phyloP scores from a whole-genome alignment of 2,329 filamentous ascomycete genomes.

The Penicillium sp. region DNA sequence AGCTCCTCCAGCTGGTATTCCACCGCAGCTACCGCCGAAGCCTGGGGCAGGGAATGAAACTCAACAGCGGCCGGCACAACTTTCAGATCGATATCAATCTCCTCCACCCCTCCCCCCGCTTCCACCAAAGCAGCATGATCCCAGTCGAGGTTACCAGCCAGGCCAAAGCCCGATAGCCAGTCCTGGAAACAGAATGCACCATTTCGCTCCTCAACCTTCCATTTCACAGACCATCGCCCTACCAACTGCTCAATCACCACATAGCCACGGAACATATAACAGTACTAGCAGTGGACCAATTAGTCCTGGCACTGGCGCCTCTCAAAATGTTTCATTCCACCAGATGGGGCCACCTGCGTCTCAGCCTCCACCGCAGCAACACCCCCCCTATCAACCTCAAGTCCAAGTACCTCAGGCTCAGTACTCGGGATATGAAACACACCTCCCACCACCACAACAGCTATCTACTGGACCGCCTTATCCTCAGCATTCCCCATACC shows the following conservation, averaged over 20 bases:
- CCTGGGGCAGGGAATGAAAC: constrained; percentile 28
- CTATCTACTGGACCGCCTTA: constrained; percentile 28
- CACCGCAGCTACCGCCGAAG: constrained; percentile 45
- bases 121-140: constrained; percentile 37
- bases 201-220: constrained; percentile 13
- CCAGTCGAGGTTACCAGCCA: constrained; percentile 17
- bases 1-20: constrained; percentile 23
- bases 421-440: constrained; percentile 26
- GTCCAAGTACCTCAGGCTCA: constrained; percentile 8
- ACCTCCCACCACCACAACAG: constrained; percentile 32
- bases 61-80: constrained; percentile 20
- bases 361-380: constrained; percentile 23
- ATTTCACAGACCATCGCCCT: constrained; percentile 9
- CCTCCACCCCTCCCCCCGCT: constrained; percentile 44
- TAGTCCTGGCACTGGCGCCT: constrained; percentile 1
- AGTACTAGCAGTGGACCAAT: constrained; percentile 17
- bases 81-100: constrained; percentile 32
- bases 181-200: constrained; percentile 19
- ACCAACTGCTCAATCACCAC: not conserved
- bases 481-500: constrained; percentile 35
- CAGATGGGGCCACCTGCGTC: constrained; percentile 14
- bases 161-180: constrained; percentile 14
- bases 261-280: constrained; percentile 15
- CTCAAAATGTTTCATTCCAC: not conserved
- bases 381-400: constrained; percentile 19